phyloP scores from a whole-genome alignment of 257 asterid genomes.

The Solanum appendiculatum region DNA sequence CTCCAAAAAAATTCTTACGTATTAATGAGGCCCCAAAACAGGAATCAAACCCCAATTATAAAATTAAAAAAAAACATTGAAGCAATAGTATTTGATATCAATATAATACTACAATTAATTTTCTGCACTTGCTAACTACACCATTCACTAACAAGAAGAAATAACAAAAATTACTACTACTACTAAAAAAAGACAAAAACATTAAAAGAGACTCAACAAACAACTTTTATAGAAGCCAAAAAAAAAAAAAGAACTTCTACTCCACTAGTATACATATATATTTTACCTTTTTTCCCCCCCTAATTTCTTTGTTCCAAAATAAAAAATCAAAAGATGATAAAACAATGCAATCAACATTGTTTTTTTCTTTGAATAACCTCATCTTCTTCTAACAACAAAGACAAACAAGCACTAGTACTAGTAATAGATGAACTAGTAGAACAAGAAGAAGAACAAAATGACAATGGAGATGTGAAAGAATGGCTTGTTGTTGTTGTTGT shows the following conservation, averaged over 20 bases:
- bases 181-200: background rate
- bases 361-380: background rate
- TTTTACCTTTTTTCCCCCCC: background rate
- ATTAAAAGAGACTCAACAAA: background rate
- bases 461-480: slow-evolving; percentile 66
- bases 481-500: background rate
- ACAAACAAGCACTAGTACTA: slow-evolving; percentile 13
- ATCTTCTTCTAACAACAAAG: slow-evolving; percentile 26
- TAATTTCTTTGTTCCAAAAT: background rate
- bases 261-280: background rate
- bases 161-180: background rate
- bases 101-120: background rate
- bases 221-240: background rate
- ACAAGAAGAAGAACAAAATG: slow-evolving; percentile 38
- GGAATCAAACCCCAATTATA: background rate
- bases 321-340: slow-evolving; percentile 2
- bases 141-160: background rate
- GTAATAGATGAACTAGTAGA: slow-evolving; percentile 12
- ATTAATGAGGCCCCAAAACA: background rate
- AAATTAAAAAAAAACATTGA: background rate
- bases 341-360: slow-evolving; percentile 7
- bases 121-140: background rate
- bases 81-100: background rate
- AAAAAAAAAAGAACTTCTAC: background rate
- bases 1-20: background rate